Evolutionary conservation across 768 basidiomycete species (phyloP).

Genomic region (Chalciporus pseudorubinellus): DNA sequence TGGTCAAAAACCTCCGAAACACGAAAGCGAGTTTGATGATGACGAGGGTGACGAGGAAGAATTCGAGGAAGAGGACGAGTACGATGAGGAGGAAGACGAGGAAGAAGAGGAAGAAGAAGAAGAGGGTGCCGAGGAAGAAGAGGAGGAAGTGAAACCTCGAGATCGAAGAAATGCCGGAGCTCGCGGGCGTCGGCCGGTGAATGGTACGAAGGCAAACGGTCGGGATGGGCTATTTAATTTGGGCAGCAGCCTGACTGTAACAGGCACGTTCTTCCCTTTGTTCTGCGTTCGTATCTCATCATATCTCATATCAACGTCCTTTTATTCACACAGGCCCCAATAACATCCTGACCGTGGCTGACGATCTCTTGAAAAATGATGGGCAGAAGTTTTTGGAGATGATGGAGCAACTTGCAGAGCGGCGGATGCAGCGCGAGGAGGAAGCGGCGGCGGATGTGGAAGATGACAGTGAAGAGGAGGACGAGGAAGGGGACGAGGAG

Average conservation of each 20-base stretch:
- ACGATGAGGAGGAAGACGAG: slow-evolving; percentile 61
- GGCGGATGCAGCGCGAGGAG: slow-evolving; percentile 90
- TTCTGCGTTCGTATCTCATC: slow-evolving; percentile 1
- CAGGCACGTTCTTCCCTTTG: slow-evolving; percentile 47
- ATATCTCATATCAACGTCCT: slow-evolving; percentile 10
- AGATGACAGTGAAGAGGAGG: slow-evolving; percentile 59
- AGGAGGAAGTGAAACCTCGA: slow-evolving; percentile 45
- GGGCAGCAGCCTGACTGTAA: slow-evolving; percentile 79
- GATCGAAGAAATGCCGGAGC: slow-evolving; percentile 34
- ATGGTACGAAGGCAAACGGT: slow-evolving; percentile 45
- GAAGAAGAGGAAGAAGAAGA: slow-evolving; percentile 73
- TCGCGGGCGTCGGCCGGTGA: slow-evolving; percentile 40
- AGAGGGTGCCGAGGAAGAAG: slow-evolving; percentile 62
- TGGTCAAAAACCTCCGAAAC: slow-evolving; percentile 44
- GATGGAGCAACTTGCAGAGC: slow-evolving; percentile 99
- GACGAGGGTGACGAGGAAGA: slow-evolving; percentile 58
- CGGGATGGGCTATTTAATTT: slow-evolving; percentile 77
- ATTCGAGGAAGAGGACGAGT: slow-evolving; percentile 53
- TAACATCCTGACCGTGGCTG: slow-evolving; percentile 96
- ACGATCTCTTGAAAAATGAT: slow-evolving; percentile 97
- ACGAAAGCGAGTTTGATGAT: slow-evolving; percentile 66
- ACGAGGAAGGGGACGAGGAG: slow-evolving; percentile 57
- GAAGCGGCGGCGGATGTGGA: slow-evolving; percentile 59
- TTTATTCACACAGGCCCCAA: slow-evolving; percentile 59
- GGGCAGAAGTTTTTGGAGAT: slow-evolving; percentile 99